Evolutionary conservation across 495 filamentous ascomycete species (phyloP), one percentile per base, ranked within the genome.

Genomic region (Penicillium canariense): DNA sequence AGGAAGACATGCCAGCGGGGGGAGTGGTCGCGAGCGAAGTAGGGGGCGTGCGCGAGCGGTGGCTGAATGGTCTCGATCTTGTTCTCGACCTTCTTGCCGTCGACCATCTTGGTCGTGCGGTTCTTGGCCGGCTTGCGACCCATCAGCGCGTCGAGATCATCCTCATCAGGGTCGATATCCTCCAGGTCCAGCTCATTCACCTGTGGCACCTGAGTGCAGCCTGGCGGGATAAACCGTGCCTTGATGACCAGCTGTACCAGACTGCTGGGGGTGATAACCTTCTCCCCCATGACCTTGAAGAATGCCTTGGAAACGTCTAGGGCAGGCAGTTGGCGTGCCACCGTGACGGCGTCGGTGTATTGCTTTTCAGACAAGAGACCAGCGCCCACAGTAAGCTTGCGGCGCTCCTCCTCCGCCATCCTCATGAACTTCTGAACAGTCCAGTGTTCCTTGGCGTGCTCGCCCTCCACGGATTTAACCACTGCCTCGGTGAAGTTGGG

Each of bases 221-320:
- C 94, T 5, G 94, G 94, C 0, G 94, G 93, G 17, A 97, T 83
- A 55, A 98, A 86, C 52, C 94, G 89, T n/a, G 84, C 90, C 75
- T 98, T 98, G 57, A 98, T 80, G 40, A 98, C 89, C 49, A 98
- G 86, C 47, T 92, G 90, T 40, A 97, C 91, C 40, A 98, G 80
- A 59, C 89, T 94, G 60, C 87, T 87, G n/a, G 94, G 92, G 12
- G 90, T 95, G 66, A 97, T 87, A 68, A 84, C 89, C 54, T 85
- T 88, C 74, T 98, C 94, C 54, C 94, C 94, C 59, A 89, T 86
- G 46, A 98, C 94, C 77, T 98, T 98, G 83, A 98, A 98, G 75
- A 95, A 98, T 2, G 90, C 89, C 74, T 91, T 93, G 68, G 91
- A 90, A n/a, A 97, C 82, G 52, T 87, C 79, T 42, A 97, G 75